Percentiles rank a stretch among this genome's conserved stretches.
phyloP scores from a whole-genome alignment of 805 yeast genomes.

The Nakazawaea wyomingensis region DNA sequence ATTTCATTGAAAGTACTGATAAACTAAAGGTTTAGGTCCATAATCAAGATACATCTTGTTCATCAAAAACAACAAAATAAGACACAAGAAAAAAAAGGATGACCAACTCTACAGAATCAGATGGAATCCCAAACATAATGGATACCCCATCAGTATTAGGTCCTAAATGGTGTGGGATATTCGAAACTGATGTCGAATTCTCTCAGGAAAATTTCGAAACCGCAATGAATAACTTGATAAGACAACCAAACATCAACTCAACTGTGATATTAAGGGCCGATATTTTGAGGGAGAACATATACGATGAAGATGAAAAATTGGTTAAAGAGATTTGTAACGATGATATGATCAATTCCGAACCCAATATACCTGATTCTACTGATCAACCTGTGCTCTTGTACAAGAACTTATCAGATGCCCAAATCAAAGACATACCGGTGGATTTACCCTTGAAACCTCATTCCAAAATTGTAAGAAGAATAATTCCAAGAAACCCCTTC shows the following conservation, averaged over 20 bases:
- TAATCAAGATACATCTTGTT: too few relatives aligned
- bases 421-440: constrained; percentile 31
- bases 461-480: constrained; percentile 65
- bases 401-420: constrained; percentile 35
- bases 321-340: constrained; percentile 23
- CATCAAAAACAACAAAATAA: too few relatives aligned
- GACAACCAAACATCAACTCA: constrained; percentile 86
- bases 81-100: constrained; percentile 3
- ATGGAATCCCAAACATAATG: constrained; percentile 33
- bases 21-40: too few relatives aligned
- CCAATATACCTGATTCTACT: constrained; percentile 28
- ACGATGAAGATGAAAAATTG: constrained; percentile 25
- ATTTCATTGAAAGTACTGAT: too few relatives aligned
- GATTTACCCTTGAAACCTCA: constrained; percentile 27
- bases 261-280: constrained; percentile 89
- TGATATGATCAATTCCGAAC: constrained; percentile 23
- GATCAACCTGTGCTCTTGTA: constrained; percentile 17
- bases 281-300: constrained; percentile 49
- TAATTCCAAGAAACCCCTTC: constrained; percentile 88
- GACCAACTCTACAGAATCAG: too few relatives aligned
- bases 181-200: constrained; percentile 43
- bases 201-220: constrained; percentile 52
- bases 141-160: constrained; percentile 45
- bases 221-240: constrained; percentile 76
- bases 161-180: constrained; percentile 57